Evolutionary conservation across 805 yeast species (phyloP).

Genomic region (Starmerella stigmatis): DNA sequence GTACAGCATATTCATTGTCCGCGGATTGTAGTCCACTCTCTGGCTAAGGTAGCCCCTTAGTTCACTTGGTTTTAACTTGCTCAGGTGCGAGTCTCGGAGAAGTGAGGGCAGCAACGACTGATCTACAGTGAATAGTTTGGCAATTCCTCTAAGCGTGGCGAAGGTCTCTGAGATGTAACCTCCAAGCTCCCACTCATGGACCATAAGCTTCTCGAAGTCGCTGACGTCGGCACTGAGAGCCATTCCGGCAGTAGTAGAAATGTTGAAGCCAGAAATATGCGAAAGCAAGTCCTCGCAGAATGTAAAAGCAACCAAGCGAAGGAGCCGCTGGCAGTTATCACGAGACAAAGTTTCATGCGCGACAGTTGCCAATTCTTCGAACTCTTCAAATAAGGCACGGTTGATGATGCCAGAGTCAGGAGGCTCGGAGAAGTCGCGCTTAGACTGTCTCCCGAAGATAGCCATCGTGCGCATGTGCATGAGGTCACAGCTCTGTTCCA

Average conservation of each 20-base stretch:
- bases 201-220: conserved; percentile 50
- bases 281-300: conserved; percentile 49
- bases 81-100: conserved; percentile 70
- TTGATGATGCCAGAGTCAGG: conserved; percentile 28
- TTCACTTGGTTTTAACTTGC: conserved; percentile 46
- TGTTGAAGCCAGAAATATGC: conserved; percentile 66
- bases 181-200: conserved; percentile 57
- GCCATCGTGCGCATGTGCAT: conserved; percentile 42
- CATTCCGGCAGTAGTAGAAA: conserved; percentile 73
- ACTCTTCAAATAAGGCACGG: conserved; percentile 43
- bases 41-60: conserved; percentile 19
- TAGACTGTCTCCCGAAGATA: conserved; percentile 55
- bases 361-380: conserved; percentile 37
- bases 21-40: conserved; percentile 21
- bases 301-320: conserved; percentile 48
- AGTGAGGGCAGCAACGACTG: conserved; percentile 67
- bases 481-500: conserved; percentile 48
- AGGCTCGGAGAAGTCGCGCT: conserved; percentile 48
- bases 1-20: conserved; percentile 18
- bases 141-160: conserved; percentile 66
- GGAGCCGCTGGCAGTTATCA: conserved; percentile 42
- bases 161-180: conserved; percentile 49
- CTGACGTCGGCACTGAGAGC: conserved; percentile 74
- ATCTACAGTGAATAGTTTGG: conserved; percentile 75
- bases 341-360: conserved; percentile 34